Evolutionary conservation across 306 rosid species (phyloP).

Genomic region (Hylodesmum podocarpum): DNA sequence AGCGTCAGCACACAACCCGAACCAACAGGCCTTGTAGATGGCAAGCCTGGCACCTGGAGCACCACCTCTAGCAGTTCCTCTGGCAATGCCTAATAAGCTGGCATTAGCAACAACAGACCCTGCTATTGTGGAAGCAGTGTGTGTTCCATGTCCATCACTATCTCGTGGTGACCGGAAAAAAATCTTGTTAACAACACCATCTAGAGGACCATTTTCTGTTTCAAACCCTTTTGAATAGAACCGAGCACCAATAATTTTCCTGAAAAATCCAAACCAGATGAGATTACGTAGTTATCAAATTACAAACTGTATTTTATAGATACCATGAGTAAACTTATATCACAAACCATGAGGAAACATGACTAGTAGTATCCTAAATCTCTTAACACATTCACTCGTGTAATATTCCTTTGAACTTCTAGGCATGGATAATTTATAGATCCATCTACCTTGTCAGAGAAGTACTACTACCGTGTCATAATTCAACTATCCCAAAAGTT

Average conservation of each 20-base stretch:
- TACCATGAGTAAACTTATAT: not conserved
- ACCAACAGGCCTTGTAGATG: constrained; percentile 81
- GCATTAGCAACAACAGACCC: constrained; percentile 50
- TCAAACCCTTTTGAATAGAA: constrained; percentile 53
- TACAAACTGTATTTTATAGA: not conserved
- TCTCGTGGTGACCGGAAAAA: constrained; percentile 61
- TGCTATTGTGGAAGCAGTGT: constrained; percentile 78
- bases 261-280: constrained; percentile 30
- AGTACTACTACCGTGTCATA: not conserved
- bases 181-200: constrained; percentile 29
- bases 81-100: constrained; percentile 59
- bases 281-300: not conserved
- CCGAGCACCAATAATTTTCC: constrained; percentile 66
- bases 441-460: not conserved
- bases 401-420: not conserved
- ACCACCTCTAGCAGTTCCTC: constrained; percentile 72
- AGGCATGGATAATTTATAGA: not conserved
- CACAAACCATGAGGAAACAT: not conserved
- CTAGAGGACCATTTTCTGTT: constrained; percentile 54
- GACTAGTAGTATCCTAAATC: not conserved
- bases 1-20: constrained; percentile 52
- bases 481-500: not conserved
- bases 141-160: constrained; percentile 68
- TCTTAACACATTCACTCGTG: not conserved
- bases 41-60: constrained; percentile 64